Evolutionary conservation across 2,329 filamentous ascomycete genomes (phyloP), one percentile per base, ranked within the genome.

Genomic region (Phyllosticta citrichinensis): DNA sequence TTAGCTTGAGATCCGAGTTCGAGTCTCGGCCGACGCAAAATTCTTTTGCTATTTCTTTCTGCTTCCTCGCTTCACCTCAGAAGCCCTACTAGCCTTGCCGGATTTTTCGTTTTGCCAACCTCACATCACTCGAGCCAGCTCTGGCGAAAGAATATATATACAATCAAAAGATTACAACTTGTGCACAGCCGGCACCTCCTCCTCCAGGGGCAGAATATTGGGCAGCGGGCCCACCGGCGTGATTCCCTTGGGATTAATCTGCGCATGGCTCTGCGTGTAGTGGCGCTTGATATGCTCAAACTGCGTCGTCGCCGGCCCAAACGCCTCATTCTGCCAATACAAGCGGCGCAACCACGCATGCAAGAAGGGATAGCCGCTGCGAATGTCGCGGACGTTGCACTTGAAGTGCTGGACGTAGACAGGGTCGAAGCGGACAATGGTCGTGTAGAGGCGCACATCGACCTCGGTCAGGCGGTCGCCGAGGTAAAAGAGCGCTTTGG

Each of bases 231-330:
- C 93, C 17, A 96, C 71, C 0, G 93, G 92, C 24, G 91, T 93
- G 70, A 99, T 96, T 50, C 80, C 78, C 59, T 61, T 17, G 25
- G 70, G 82, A 70, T 87, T 87, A 66, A 87, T 87, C 74, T 86
- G 84, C 65, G 72, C 76, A 72, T 87, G 84, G 65, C 81, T 84
- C 77, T 83, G 84, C 2, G 84, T 87, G 70, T 87, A 87, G 68
- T 87, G 84, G 53, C 82, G 87, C 83, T 96, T 97, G 78, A 97
- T 97, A 76, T 99, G 94, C 73, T 95, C 84, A 73, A 96, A 96
- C 74, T 97, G 83, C 22, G 92, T 96, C 63, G 91, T 94, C 57
- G 88, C 83, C 4, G 40, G 40, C 64, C 79, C 78, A 77, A 96
- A 97, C 2, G 90, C 91, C 0, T 85, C 79, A 24, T 85, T 73